Conservation (phyloP, 2,329 filamentous ascomycete genomes). For the Colletotrichum sp. region DNA sequence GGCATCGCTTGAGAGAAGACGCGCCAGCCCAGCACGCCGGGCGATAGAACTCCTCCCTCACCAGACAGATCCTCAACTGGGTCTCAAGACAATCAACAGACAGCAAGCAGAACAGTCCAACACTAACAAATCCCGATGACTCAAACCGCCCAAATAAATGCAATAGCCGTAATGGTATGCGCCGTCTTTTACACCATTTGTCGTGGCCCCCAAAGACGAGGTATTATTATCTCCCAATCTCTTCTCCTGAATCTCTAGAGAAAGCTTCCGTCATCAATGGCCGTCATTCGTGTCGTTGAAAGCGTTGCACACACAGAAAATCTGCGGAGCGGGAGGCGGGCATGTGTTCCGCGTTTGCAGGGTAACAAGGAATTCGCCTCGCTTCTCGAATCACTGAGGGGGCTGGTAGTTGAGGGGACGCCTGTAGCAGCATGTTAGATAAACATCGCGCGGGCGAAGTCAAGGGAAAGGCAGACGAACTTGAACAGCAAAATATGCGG, state of each 20-base stretch:
- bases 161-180: conserved; percentile 20
- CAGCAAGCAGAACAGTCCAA: conserved; percentile 17
- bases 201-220: conserved; percentile 17
- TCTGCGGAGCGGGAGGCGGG: conserved; percentile 7
- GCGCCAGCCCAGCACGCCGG: not conserved
- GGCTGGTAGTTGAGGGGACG: conserved; percentile 85
- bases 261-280: conserved; percentile 27
- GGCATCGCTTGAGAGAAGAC: not conserved
- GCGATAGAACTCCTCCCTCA: not conserved
- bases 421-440: conserved; percentile 45
- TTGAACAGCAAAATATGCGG: conserved; percentile 99
- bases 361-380: conserved; percentile 8
- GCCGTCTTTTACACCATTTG: conserved; percentile 15
- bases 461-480: conserved; percentile 58
- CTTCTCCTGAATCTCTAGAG: conserved; percentile 19
- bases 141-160: conserved; percentile 20
- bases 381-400: conserved; percentile 51
- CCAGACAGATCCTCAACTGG: conserved; percentile 8
- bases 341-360: conserved; percentile 13
- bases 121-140: conserved; percentile 15
- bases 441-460: not conserved
- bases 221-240: conserved; percentile 13
- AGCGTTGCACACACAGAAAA: conserved; percentile 7
- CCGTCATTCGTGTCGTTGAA: conserved; percentile 21
- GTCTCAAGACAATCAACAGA: conserved; percentile 16